Conservation (phyloP, 2,329 filamentous ascomycete species). For the Sarocladium strictum region DNA sequence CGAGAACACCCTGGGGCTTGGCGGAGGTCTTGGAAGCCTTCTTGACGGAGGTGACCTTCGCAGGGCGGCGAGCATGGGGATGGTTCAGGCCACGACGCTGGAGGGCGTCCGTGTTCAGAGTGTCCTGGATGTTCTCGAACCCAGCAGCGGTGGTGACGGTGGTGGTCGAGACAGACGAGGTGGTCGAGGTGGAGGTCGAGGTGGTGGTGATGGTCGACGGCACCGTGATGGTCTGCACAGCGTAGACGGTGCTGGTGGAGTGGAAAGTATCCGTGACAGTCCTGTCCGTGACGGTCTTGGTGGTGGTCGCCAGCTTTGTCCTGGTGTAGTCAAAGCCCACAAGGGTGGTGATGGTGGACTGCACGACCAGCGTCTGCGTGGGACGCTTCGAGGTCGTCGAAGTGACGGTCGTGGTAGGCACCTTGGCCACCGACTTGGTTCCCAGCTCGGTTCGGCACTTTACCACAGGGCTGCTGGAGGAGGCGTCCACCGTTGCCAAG, state of each 20-base stretch:
- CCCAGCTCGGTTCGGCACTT: too few relatives aligned
- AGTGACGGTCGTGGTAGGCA: neutral
- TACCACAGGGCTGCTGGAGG: too few relatives aligned
- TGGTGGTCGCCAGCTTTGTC: neutral
- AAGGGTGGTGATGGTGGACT: neutral
- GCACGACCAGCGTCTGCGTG: neutral
- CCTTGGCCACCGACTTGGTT: too few relatives aligned
- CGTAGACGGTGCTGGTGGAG: neutral
- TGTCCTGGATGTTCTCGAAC: slow-evolving; percentile 7
- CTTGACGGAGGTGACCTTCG: neutral
- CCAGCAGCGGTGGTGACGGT: slow-evolving; percentile 4
- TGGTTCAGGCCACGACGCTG: too few relatives aligned
- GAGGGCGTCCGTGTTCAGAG: neutral
- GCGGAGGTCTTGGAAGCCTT: neutral
- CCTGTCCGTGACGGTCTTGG: neutral
- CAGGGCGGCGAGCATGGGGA: too few relatives aligned
- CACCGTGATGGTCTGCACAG: too few relatives aligned
- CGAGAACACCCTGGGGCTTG: neutral
- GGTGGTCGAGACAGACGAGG: slow-evolving; percentile 8
- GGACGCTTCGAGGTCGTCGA: neutral
- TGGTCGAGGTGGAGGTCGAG: neutral
- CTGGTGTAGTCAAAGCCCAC: neutral
- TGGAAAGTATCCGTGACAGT: neutral
- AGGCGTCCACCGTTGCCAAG: too few relatives aligned
- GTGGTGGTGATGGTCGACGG: too few relatives aligned